Conservation (phyloP, 2,329 filamentous ascomycete genomes). For the Epichloe baconii region DNA sequence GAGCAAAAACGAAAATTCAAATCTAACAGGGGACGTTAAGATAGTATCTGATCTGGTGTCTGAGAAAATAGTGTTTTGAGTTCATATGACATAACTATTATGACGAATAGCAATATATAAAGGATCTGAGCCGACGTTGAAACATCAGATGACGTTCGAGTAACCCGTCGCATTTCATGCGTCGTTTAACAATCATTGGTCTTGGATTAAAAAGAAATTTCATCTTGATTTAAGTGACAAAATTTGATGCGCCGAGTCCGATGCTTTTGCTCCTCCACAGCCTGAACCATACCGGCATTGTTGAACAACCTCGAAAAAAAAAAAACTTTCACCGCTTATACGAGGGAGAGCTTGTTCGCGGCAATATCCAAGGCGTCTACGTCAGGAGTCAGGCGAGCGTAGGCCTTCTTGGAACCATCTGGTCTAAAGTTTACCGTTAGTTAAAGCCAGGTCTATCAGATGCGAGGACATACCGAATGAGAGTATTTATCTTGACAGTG, state of each 20-base stretch:
- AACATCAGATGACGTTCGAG: too few relatives aligned
- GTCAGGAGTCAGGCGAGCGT: slow-evolving; percentile 86
- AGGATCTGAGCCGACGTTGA: too few relatives aligned
- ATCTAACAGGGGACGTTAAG: too few relatives aligned
- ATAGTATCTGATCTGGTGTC: too few relatives aligned
- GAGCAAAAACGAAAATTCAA: too few relatives aligned
- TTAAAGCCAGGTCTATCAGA: not conserved
- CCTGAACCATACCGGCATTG: slow-evolving; percentile 28
- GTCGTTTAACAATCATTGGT: slow-evolving; percentile 5
- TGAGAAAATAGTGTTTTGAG: too few relatives aligned
- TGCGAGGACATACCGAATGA: slow-evolving; percentile 62
- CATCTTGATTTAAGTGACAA: slow-evolving; percentile 19
- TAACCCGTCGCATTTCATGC: too few relatives aligned
- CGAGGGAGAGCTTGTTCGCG: slow-evolving; percentile 95
- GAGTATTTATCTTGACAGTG: slow-evolving; percentile 97
- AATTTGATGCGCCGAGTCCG: slow-evolving; percentile 24
- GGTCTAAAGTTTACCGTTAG: slow-evolving; percentile 36
- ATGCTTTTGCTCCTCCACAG: slow-evolving; percentile 21
- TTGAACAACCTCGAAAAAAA: slow-evolving; percentile 16
- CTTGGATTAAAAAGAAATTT: slow-evolving; percentile 19
- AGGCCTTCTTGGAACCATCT: slow-evolving; percentile 98
- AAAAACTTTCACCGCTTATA: slow-evolving; percentile 44
- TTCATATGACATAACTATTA: too few relatives aligned
- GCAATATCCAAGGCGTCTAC: slow-evolving; percentile 98
- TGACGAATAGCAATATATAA: too few relatives aligned